phyloP scores from a whole-genome alignment of 2,329 filamentous ascomycete genomes.

The Talaromyces sp. region DNA sequence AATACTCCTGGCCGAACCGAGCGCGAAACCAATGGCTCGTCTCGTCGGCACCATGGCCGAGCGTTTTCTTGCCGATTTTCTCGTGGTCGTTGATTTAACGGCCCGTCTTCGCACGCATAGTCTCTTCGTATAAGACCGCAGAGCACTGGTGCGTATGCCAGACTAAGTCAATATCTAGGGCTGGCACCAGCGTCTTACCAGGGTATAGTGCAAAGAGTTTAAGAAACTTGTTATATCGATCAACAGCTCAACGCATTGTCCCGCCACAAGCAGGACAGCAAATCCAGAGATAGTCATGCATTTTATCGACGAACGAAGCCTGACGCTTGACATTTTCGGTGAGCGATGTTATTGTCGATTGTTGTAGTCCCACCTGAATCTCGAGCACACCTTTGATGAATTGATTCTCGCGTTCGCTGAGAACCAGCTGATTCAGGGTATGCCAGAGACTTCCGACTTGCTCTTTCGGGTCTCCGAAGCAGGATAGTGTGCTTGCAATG shows the following conservation, averaged over 20 bases:
- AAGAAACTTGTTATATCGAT: conserved; percentile 41
- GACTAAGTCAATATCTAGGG: conserved; percentile 42
- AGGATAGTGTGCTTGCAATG: neutral
- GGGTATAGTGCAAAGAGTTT: conserved; percentile 31
- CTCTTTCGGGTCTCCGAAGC: neutral
- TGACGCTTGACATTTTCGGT: conserved; percentile 37
- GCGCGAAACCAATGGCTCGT: conserved; percentile 30
- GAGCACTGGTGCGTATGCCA: conserved; percentile 47
- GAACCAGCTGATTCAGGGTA: neutral
- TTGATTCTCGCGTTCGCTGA: neutral
- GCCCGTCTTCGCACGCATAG: conserved; percentile 20
- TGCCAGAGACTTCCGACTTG: conserved; percentile 13
- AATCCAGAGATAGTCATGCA: conserved; percentile 41
- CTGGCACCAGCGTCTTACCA: conserved; percentile 36
- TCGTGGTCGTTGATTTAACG: conserved; percentile 42
- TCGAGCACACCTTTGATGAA: neutral
- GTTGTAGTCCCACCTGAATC: neutral
- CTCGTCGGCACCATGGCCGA: conserved; percentile 28
- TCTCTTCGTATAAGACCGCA: conserved; percentile 26
- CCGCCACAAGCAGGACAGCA: conserved; percentile 33
- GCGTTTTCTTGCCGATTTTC: conserved; percentile 27
- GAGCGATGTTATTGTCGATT: conserved; percentile 19
- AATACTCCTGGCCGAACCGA: conserved; percentile 37
- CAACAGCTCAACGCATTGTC: conserved; percentile 34
- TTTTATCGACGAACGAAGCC: conserved; percentile 41